phyloP scores from a whole-genome alignment of 805 yeast genomes.

The Kluyveromyces lactis region DNA sequence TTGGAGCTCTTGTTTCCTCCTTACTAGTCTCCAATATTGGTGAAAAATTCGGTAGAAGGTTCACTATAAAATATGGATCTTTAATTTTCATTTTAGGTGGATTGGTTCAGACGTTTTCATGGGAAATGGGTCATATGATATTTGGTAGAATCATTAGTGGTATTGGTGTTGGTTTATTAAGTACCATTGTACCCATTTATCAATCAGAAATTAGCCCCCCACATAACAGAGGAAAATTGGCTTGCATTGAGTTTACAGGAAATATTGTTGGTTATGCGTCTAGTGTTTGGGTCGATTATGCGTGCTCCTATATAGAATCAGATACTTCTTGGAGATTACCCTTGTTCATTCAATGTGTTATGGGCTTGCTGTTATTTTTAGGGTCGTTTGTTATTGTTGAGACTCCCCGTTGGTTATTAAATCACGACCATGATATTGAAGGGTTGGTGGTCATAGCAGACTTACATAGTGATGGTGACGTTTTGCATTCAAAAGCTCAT shows the following conservation, averaged over 20 bases:
- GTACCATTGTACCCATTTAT: conserved; percentile 80
- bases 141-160: conserved; percentile 74
- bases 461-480: conserved; percentile 70
- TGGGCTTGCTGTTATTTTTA: conserved; percentile 56
- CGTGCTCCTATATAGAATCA: conserved; percentile 53
- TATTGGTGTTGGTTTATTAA: conserved; percentile 76
- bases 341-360: conserved; percentile 61
- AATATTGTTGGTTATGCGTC: conserved; percentile 74
- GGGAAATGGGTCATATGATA: conserved; percentile 47
- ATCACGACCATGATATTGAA: conserved; percentile 71
- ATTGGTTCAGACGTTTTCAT: conserved; percentile 54
- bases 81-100: conserved; percentile 75
- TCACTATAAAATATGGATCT: conserved; percentile 76
- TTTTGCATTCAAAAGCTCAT: conserved; percentile 58
- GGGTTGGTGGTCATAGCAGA: conserved; percentile 82
- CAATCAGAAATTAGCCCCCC: conserved; percentile 87
- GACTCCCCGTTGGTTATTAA: conserved; percentile 84
- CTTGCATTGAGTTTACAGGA: conserved; percentile 84
- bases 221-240: conserved; percentile 74
- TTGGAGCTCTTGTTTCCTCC: conserved; percentile 79
- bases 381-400: conserved; percentile 81
- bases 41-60: conserved; percentile 70
- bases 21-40: conserved; percentile 70
- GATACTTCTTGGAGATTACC: conserved; percentile 74
- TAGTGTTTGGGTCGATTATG: conserved; percentile 82